Evolutionary conservation across 257 asterid species (phyloP), one percentile per base, ranked within the genome.

Genomic region (Solanum sejunctum): DNA sequence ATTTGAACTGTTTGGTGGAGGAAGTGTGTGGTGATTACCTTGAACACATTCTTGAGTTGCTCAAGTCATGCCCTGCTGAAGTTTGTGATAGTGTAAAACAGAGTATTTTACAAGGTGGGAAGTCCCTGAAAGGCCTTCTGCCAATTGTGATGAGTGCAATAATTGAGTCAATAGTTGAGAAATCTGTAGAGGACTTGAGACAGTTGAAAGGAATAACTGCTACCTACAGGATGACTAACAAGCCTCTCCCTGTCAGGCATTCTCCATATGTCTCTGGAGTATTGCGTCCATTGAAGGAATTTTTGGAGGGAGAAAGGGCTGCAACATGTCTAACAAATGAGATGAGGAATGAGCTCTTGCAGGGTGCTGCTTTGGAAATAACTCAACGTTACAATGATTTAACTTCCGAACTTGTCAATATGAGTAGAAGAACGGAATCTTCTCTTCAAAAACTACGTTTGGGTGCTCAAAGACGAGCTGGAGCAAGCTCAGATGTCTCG

Each of bases 131-230:
- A 88, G 94, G 82, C 81, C 95, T 92, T 88, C 91, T 92, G 84
- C 98, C 99, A 72, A 90, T 72, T 61, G 94, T 92, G 77, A 89
- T 94, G 83, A 91, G 89, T 82, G 91, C 98, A 36, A 88, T 95
- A 45, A 86, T 93, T 61, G 95, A 94, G 77, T 89, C 95, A 57
- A 89, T 97, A 78, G 98, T 94, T 77, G 95, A 94, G 89, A 95
- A 89, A 89, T 94, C 97, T 58, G 93, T 92, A 88, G 97, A 97
- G 97, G 98, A 97, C 89, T 85, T 97, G 92, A 91, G 93, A 86
- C 98, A 97, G 85, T 72, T 95, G 80, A 97, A 95, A 87, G 99
- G 99, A 87, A 95, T 97, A 86, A 95, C 98, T 84, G 97, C 99
- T 8, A 95, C 99, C 20, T 97, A 91, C 85, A 95, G 99, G 90